Percentiles rank a stretch among this genome's conserved stretches.
phyloP scores from a whole-genome alignment of 2,329 filamentous ascomycete species.

The Penicillium occitanis region DNA sequence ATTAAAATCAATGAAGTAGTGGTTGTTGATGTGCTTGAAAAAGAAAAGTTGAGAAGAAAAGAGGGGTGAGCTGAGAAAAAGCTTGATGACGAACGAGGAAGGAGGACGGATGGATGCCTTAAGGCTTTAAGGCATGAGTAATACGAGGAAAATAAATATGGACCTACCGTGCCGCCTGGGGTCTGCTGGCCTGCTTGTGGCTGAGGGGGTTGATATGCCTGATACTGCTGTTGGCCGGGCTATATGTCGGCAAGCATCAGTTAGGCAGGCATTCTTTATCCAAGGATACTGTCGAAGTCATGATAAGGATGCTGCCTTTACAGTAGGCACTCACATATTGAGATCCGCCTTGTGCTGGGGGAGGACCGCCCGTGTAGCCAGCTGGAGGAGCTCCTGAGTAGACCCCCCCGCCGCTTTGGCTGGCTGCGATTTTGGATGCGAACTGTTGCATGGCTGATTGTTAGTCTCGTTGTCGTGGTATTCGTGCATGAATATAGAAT shows the following conservation, averaged over 20 bases:
- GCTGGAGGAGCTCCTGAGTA: slow-evolving; percentile 38
- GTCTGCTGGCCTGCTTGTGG: slow-evolving; percentile 25
- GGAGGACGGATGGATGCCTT: slow-evolving; percentile 16
- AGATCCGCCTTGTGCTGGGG: slow-evolving; percentile 31
- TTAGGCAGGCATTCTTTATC: not conserved
- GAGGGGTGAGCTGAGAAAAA: slow-evolving; percentile 7
- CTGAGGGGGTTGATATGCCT: slow-evolving; percentile 53
- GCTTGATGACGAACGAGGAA: slow-evolving; percentile 16
- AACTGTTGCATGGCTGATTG: slow-evolving; percentile 29
- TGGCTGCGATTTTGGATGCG: slow-evolving; percentile 42
- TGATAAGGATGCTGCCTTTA: not conserved
- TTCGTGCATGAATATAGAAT: not conserved
- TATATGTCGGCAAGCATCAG: slow-evolving; percentile 2
- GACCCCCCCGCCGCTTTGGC: slow-evolving; percentile 32
- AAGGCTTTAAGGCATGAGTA: not conserved
- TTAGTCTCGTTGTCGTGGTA: not conserved
- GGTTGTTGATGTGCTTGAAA: not conserved
- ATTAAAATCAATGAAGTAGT: not conserved
- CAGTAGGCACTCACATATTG: slow-evolving; percentile 54
- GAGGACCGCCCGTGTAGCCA: slow-evolving; percentile 42
- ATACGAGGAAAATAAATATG: slow-evolving; percentile 1
- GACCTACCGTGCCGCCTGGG: slow-evolving; percentile 38
- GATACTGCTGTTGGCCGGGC: slow-evolving; percentile 43
- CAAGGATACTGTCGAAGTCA: not conserved
- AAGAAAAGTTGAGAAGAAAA: not conserved